Evolutionary conservation across 2,329 filamentous ascomycete genomes (phyloP).

Genomic region (Exophiala oligosperma): DNA sequence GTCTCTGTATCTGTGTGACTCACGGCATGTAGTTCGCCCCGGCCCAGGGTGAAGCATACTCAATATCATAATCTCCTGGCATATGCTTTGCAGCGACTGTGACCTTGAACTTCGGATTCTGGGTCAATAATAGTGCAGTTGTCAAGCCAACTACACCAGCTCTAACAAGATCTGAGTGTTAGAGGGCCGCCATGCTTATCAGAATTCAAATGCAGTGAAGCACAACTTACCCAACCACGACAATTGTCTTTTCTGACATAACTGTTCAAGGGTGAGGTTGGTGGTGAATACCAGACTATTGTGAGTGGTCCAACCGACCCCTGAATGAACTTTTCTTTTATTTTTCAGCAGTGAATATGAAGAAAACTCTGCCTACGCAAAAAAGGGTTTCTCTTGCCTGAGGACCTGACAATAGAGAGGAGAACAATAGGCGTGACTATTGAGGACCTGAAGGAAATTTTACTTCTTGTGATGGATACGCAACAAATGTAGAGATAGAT

Average conservation of each 20-base stretch:
- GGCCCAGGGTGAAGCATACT: constrained; percentile 82
- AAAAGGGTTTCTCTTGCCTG: not conserved
- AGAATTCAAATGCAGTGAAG: constrained; percentile 3
- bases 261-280: constrained; percentile 10
- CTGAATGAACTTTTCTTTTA: no score
- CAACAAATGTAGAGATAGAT: no score
- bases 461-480: not conserved
- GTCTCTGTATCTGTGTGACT: constrained; percentile 32
- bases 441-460: not conserved
- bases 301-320: not conserved
- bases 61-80: constrained; percentile 75
- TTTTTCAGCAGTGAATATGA: not conserved
- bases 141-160: constrained; percentile 53
- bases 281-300: not conserved
- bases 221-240: constrained; percentile 38
- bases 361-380: not conserved
- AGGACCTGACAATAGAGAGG: not conserved
- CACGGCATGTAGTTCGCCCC: constrained; percentile 73
- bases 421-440: constrained; percentile 1
- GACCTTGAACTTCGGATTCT: constrained; percentile 52
- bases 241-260: constrained; percentile 33
- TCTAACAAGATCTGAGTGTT: constrained; percentile 33
- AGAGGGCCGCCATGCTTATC: not conserved
- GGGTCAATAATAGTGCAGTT: constrained; percentile 57
- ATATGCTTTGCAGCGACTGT: constrained; percentile 77